Conservation (phyloP, 2,329 filamentous ascomycete species). For the Epichloe scottii region DNA sequence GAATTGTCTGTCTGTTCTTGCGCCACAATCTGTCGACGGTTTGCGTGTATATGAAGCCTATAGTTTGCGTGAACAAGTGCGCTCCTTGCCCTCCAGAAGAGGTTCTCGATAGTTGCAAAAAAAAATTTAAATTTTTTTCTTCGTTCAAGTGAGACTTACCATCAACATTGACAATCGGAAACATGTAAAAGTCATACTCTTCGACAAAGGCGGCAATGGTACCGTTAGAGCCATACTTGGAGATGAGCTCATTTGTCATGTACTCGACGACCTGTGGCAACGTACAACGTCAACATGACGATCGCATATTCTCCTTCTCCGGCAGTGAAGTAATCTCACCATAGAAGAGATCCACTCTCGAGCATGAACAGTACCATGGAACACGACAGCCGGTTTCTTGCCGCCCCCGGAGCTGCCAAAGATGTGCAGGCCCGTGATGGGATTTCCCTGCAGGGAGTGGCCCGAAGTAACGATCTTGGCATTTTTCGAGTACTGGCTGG, state of each 20-base stretch:
- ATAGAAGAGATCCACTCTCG: slow-evolving; percentile 48
- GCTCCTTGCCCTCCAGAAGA: neutral
- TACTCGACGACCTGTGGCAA: slow-evolving; percentile 30
- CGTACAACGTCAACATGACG: neutral
- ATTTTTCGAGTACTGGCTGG: slow-evolving; percentile 27
- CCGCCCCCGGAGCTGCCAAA: slow-evolving; percentile 33
- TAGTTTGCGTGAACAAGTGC: slow-evolving; percentile 9
- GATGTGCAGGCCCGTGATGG: slow-evolving; percentile 50
- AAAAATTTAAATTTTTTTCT: too few relatives aligned
- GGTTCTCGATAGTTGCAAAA: too few relatives aligned
- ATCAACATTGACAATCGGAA: slow-evolving; percentile 51
- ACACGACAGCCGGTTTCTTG: slow-evolving; percentile 38
- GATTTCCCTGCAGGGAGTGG: slow-evolving; percentile 30
- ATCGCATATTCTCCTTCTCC: neutral
- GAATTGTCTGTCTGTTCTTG: slow-evolving; percentile 40
- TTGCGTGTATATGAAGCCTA: slow-evolving; percentile 47
- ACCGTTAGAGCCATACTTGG: slow-evolving; percentile 28
- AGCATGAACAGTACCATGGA: slow-evolving; percentile 46
- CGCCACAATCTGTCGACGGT: slow-evolving; percentile 46
- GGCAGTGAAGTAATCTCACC: slow-evolving; percentile 16
- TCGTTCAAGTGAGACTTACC: slow-evolving; percentile 21
- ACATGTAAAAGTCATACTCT: slow-evolving; percentile 54
- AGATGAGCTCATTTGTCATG: slow-evolving; percentile 34
- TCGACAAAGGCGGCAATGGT: slow-evolving; percentile 36
- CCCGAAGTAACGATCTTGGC: slow-evolving; percentile 37